Percentiles rank a stretch among this genome's conserved stretches.
phyloP scores from a whole-genome alignment of 768 basidiomycete species.

The Rossbeevera mucosa region DNA sequence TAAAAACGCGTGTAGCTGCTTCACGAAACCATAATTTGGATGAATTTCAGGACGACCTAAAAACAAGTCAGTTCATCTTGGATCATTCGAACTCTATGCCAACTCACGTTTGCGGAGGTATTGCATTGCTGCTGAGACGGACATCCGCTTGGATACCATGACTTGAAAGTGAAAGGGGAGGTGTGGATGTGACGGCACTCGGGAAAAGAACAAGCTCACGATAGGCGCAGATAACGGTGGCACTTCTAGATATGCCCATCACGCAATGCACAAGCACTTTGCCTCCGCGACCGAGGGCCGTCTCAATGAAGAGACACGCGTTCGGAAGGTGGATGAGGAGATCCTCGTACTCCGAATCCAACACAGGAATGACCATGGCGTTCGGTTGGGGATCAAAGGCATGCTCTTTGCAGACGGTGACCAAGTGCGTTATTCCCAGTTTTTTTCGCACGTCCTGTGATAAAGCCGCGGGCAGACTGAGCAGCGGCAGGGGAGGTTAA shows the following conservation, averaged over 20 bases:
- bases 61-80: constrained; percentile 6
- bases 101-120: constrained; percentile 47
- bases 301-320: constrained; percentile 59
- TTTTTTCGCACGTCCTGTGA: constrained; percentile 27
- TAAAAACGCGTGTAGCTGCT: constrained; percentile 52
- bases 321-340: constrained; percentile 61
- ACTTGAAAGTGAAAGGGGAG: constrained; percentile 31
- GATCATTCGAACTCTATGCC: not conserved
- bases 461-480: constrained; percentile 32
- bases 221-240: constrained; percentile 55
- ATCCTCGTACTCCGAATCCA: constrained; percentile 49
- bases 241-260: constrained; percentile 69
- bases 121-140: constrained; percentile 41
- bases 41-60: constrained; percentile 36
- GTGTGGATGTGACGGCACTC: constrained; percentile 1
- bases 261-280: constrained; percentile 67
- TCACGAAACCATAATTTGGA: constrained; percentile 50
- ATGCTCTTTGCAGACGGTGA: constrained; percentile 57
- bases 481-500: not conserved
- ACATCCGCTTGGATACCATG: constrained; percentile 44
- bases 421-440: constrained; percentile 49
- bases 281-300: constrained; percentile 48
- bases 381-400: constrained; percentile 38
- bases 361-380: constrained; percentile 32
- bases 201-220: constrained; percentile 33